Evolutionary conservation across 2,329 filamentous ascomycete species (phyloP).

Genomic region (Sporothrix mexicana): DNA sequence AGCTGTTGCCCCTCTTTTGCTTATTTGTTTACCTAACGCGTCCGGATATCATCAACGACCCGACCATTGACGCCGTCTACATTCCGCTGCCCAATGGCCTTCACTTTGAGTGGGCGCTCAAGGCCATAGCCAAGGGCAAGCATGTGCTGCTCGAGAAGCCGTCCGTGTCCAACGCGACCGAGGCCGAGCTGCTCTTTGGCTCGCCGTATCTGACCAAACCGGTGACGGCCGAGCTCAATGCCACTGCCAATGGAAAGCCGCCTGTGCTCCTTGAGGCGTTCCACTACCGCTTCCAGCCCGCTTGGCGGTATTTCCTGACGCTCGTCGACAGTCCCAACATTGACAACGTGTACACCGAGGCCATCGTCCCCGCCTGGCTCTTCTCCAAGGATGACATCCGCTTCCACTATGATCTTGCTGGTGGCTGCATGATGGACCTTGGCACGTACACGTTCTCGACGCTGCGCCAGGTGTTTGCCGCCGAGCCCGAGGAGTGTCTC

Average conservation of each 20-base stretch:
- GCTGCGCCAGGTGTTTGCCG: slow-evolving; percentile 49
- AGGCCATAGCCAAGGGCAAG: slow-evolving; percentile 56
- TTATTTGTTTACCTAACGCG: not conserved
- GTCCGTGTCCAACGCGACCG: slow-evolving; percentile 51
- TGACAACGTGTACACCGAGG: slow-evolving; percentile 43
- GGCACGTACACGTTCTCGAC: slow-evolving; percentile 46
- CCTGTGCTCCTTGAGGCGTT: slow-evolving; percentile 61
- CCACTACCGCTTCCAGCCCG: slow-evolving; percentile 58
- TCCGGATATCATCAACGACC: slow-evolving; percentile 41
- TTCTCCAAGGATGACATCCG: slow-evolving; percentile 50
- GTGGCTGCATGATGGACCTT: slow-evolving; percentile 47
- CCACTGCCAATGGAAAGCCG: slow-evolving; percentile 2
- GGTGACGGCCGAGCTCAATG: slow-evolving; percentile 39
- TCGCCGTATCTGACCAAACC: slow-evolving; percentile 44
- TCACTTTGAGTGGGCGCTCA: slow-evolving; percentile 55
- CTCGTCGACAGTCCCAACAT: slow-evolving; percentile 49
- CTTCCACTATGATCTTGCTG: slow-evolving; percentile 34
- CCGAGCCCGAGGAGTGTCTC: slow-evolving; percentile 49
- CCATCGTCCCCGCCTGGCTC: slow-evolving; percentile 43
- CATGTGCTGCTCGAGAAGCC: slow-evolving; percentile 64
- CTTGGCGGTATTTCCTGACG: slow-evolving; percentile 51
- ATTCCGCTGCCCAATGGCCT: slow-evolving; percentile 54
- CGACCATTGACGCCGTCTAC: slow-evolving; percentile 56
- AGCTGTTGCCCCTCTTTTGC: not conserved
- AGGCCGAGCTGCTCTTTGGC: slow-evolving; percentile 54